Percentiles rank a stretch among this genome's conserved stretches.
Conservation (phyloP, 768 basidiomycete genomes). For the Epithele typhae region DNA sequence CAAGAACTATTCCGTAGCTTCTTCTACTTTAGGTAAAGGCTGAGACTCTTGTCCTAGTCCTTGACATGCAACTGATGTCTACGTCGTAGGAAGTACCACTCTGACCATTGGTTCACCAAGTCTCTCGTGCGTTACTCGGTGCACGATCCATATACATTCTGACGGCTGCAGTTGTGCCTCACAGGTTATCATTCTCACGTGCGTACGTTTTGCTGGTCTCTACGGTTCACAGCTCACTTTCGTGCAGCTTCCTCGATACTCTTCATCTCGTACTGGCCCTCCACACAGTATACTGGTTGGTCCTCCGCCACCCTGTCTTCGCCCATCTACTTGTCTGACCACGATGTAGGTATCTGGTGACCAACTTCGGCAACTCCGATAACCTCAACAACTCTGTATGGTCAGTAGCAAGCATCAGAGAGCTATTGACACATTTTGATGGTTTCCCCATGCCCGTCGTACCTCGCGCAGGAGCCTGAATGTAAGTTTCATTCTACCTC, state of each 20-base stretch:
- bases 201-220: background rate
- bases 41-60: background rate
- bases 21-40: conserved; percentile 9
- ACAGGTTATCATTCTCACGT: conserved; percentile 11
- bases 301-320: no score
- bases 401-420: conserved; percentile 25
- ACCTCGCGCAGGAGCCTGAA: conserved; percentile 13
- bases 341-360: conserved; percentile 42
- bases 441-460: background rate
- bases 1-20: no score
- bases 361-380: conserved; percentile 36
- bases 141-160: background rate
- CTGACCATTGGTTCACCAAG: conserved; percentile 37
- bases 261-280: conserved; percentile 41
- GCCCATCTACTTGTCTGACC: no score
- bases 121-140: conserved; percentile 27
- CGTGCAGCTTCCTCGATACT: conserved; percentile 37
- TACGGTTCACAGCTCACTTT: background rate
- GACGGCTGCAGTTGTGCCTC: no score
- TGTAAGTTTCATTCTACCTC: conserved; percentile 13
- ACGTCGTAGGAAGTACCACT: conserved; percentile 32
- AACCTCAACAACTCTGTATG: conserved; percentile 37
- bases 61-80: no score
- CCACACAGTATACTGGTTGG: conserved; percentile 43
- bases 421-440: background rate